Conservation (phyloP, 192 early-diverging fungal genomes). For the Coemansia sp. region DNA sequence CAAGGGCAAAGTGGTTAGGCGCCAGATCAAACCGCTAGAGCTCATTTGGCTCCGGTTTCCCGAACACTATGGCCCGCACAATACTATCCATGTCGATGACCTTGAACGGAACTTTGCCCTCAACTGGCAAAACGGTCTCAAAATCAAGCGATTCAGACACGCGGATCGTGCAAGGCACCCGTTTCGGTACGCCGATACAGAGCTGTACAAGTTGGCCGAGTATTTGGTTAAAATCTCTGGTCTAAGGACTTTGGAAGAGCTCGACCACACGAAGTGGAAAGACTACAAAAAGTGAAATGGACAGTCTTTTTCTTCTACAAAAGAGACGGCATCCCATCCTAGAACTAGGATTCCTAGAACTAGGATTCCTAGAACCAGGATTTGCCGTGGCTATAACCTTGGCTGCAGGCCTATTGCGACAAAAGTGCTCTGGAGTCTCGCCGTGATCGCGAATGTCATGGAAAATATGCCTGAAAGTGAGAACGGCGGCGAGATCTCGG, state of each 20-base stretch:
- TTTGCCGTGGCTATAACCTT: too few relatives aligned
- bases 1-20: conserved; percentile 57
- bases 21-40: conserved; percentile 73
- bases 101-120: conserved; percentile 74
- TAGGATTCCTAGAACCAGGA: too few relatives aligned
- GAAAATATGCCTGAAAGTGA: too few relatives aligned
- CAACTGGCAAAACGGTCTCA: conserved; percentile 67
- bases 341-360: too few relatives aligned
- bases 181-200: conserved; percentile 44
- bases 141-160: conserved; percentile 62
- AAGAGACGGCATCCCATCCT: too few relatives aligned
- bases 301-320: background rate
- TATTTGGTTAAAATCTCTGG: conserved; percentile 63
- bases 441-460: too few relatives aligned
- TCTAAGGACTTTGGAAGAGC: conserved; percentile 53
- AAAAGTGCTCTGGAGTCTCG: too few relatives aligned
- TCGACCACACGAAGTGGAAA: conserved; percentile 63
- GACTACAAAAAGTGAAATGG: conserved; percentile 13
- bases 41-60: conserved; percentile 65
- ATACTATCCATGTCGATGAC: conserved; percentile 75
- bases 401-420: too few relatives aligned
- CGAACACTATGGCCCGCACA: conserved; percentile 42
- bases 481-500: too few relatives aligned
- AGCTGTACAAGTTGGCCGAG: conserved; percentile 59
- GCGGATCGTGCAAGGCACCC: conserved; percentile 46